These are phyloP conservation scores for Talaromyces thailandensis DNA, from an alignment of 495 filamentous ascomycete species.

Conservation along the genomic window DNA sequence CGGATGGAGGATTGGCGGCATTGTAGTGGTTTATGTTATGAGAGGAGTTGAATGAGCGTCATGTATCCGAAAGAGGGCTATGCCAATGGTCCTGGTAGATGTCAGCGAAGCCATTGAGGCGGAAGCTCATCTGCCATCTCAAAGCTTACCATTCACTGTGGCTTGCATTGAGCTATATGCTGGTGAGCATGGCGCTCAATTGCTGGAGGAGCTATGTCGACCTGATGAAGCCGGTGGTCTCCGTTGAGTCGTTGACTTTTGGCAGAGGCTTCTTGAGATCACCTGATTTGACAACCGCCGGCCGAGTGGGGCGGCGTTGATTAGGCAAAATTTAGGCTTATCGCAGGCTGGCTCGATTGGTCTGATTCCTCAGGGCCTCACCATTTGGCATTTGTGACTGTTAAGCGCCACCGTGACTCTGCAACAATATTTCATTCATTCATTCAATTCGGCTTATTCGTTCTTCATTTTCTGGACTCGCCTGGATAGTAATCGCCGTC, in stretches of 20 bases:
- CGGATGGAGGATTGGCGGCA: conserved; percentile 90
- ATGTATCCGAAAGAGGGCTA: background rate
- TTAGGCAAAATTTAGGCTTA: background rate
- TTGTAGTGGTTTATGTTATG: conserved; percentile 22
- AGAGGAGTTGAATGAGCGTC: background rate
- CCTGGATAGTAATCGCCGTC: background rate
- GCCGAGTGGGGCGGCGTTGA: background rate
- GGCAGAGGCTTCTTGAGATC: background rate
- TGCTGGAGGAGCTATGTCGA: background rate
- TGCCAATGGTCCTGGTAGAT: background rate
- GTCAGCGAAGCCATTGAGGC: background rate
- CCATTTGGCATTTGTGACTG: background rate
- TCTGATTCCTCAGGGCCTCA: background rate
- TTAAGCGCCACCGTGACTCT: background rate
- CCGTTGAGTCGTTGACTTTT: background rate
- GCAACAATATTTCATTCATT: background rate
- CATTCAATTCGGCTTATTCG: background rate
- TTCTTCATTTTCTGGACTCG: background rate
- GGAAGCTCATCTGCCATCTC: background rate
- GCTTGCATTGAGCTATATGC: background rate
- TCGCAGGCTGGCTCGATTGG: background rate
- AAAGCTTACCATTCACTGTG: background rate
- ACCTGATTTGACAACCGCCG: background rate
- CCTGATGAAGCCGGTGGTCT: background rate
- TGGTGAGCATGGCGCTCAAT: background rate